Evolutionary conservation across 192 early-diverging fungal genomes (phyloP), one percentile per base, ranked within the genome.

Genomic region (Glomus cerebriforme): DNA sequence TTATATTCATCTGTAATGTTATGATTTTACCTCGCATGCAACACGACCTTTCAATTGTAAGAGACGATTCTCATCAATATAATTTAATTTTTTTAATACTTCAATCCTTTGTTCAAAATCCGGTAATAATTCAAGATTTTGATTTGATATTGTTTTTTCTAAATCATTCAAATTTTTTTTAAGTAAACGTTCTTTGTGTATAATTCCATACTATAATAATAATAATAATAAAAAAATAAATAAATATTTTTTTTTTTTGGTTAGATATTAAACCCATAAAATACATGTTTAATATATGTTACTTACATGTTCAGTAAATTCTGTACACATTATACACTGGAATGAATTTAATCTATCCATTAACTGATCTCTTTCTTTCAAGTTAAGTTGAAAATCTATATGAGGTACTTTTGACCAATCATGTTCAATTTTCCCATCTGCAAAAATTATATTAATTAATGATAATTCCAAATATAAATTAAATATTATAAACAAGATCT

Each of bases 21-120:
- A 35, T 31, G 7, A 27, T 83, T 24, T 27, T 72, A 91, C 90
- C 82, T 98, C 96, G 84, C 97, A 98, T 0, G 96, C 98, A 0
- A 99, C 95, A 3, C 94, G 90, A 26, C 98, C 98, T 86, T 98
- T 99, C 68, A 97, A 91, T 78, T 95, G 93, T 22, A 99, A 96
- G 3, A 94, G 95, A 34, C 90, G 90, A 73, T 90, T 89, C 77
- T 92, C 92, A 37, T 96, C 96, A 29, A 98, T 88, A 76, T 93
- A 98, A 1, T 90, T 88, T 67, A 98, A 83, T 15, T 85, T 83
- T 75, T 94, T 90, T 39, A 99, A 89, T 39, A 99, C 96, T 15
- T 93, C 90, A 9, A 97, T 83, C 1, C 96, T 89, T 82, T 95
- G 91, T 59, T 95, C 87, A 81, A 98, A 99, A 80, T 98, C 98